Conservation (phyloP, 768 basidiomycete genomes). For the Candolleomyces aberdarensis region DNA sequence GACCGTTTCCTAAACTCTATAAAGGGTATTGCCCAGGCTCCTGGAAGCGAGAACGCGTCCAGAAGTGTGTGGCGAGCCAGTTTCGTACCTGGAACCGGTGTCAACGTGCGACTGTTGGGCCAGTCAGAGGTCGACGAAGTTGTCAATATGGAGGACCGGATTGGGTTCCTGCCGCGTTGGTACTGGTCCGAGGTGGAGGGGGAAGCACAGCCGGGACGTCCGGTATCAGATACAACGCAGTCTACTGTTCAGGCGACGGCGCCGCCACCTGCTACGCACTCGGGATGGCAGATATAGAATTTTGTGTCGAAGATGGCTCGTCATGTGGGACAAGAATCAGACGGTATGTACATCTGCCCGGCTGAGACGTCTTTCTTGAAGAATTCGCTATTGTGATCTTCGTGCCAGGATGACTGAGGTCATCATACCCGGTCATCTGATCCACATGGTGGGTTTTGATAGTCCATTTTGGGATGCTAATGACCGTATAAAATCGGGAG, state of each 20-base stretch:
- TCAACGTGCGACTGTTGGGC: slow-evolving; percentile 49
- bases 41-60: slow-evolving; percentile 16
- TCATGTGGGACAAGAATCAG: background rate
- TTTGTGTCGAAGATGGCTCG: background rate
- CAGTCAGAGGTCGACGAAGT: slow-evolving; percentile 53
- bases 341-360: background rate
- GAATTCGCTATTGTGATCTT: slow-evolving; percentile 13
- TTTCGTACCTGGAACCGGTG: slow-evolving; percentile 58
- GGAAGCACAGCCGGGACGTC: background rate
- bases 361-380: slow-evolving; percentile 2
- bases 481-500: background rate
- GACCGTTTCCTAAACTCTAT: slow-evolving; percentile 57
- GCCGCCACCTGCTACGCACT: slow-evolving; percentile 10
- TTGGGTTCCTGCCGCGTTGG: slow-evolving; percentile 79
- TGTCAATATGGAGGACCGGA: slow-evolving; percentile 61
- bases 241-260: slow-evolving; percentile 5
- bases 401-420: slow-evolving; percentile 23
- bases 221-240: background rate
- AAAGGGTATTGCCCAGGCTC: slow-evolving; percentile 26
- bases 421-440: slow-evolving; percentile 33
- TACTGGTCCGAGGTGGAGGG: slow-evolving; percentile 48
- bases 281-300: slow-evolving; percentile 17
- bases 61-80: slow-evolving; percentile 64
- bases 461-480: slow-evolving; percentile 1
- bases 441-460: slow-evolving; percentile 8